Evolutionary conservation across 768 basidiomycete species (phyloP).

Genomic region (Phlebiopsis flavidoalba): DNA sequence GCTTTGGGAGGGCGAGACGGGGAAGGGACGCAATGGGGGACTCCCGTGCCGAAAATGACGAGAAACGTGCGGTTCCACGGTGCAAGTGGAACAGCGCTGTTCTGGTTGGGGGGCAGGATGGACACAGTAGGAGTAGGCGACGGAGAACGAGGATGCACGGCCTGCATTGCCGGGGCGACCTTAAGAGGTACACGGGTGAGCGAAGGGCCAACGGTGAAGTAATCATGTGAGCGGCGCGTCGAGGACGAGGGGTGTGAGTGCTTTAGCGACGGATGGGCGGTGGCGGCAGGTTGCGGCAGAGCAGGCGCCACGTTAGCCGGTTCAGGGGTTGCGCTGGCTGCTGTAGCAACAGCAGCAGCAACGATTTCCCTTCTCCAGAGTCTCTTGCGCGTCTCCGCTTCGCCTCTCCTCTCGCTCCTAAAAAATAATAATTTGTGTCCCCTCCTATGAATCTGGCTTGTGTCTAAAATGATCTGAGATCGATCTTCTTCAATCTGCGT

Average conservation of each 20-base stretch:
- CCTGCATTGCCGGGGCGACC: conserved; percentile 7
- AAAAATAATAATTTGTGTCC: too few relatives aligned
- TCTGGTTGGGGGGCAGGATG: conserved; percentile 13
- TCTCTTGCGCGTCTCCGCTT: conserved; percentile 29
- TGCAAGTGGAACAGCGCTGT: conserved; percentile 28
- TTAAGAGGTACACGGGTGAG: conserved; percentile 16
- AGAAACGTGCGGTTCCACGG: conserved; percentile 58
- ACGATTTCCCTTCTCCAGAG: conserved; percentile 18
- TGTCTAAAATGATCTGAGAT: too few relatives aligned
- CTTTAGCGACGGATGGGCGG: conserved; percentile 14
- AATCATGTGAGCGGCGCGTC: conserved; percentile 12
- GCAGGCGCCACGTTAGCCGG: background rate
- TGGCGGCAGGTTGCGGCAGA: conserved; percentile 18
- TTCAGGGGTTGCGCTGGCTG: background rate
- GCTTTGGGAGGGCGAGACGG: conserved; percentile 41
- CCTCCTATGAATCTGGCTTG: too few relatives aligned
- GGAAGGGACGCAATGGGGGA: conserved; percentile 44
- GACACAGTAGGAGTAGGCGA: conserved; percentile 15
- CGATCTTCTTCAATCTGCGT: conserved; percentile 60
- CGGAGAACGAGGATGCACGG: conserved; percentile 9
- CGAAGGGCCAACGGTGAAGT: conserved; percentile 14
- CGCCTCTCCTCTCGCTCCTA: conserved; percentile 46
- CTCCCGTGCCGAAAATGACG: conserved; percentile 34
- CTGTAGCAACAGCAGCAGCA: conserved; percentile 12
- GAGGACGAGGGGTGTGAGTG: conserved; percentile 9